Evolutionary conservation across 208 protist genomes (phyloP).

Genomic region (Entamoeba histolytica): DNA sequence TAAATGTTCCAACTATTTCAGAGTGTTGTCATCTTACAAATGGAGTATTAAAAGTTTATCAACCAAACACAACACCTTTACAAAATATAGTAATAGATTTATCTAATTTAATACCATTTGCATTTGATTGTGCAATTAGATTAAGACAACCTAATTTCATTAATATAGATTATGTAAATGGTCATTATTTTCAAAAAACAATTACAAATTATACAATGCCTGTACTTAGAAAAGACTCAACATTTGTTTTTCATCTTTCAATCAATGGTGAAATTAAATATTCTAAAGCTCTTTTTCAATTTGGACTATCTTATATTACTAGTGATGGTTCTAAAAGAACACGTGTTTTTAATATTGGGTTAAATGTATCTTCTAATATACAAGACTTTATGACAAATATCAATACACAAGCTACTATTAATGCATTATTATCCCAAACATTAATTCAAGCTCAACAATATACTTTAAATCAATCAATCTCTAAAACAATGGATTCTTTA

Average conservation of each 20-base stretch:
- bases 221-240: background rate
- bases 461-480: too few relatives aligned
- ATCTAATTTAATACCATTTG: background rate
- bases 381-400: too few relatives aligned
- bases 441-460: too few relatives aligned
- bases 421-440: too few relatives aligned
- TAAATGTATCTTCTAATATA: too few relatives aligned
- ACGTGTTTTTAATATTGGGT: background rate
- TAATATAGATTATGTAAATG: background rate
- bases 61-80: background rate
- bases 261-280: background rate
- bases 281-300: background rate
- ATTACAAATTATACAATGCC: background rate
- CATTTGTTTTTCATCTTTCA: background rate
- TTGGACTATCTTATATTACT: background rate
- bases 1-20: background rate
- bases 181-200: background rate
- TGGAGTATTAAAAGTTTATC: background rate
- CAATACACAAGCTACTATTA: too few relatives aligned
- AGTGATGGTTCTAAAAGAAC: background rate
- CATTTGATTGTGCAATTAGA: background rate
- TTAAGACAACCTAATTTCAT: background rate
- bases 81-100: background rate
- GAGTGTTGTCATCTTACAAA: background rate
- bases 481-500: too few relatives aligned